Percentiles rank a stretch among this genome's conserved stretches.
phyloP scores from a whole-genome alignment of 805 yeast species.

The Wickerhamiella sergipiensis region DNA sequence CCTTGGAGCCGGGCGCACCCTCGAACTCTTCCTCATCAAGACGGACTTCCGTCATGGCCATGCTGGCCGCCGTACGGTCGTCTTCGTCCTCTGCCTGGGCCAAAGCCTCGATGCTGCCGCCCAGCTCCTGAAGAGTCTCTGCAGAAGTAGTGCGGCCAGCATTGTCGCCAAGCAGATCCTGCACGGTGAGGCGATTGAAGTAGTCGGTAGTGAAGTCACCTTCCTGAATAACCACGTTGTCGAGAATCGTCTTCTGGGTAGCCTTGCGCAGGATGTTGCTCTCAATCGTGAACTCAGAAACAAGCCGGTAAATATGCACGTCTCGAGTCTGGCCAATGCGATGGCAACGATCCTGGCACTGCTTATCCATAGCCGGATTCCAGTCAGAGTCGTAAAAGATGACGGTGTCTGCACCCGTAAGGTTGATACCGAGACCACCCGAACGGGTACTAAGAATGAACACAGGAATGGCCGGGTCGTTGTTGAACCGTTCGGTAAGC shows the following conservation, averaged over 20 bases:
- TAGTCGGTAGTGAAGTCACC: constrained; percentile 98
- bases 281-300: constrained; percentile 91
- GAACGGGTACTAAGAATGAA: constrained; percentile 91
- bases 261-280: constrained; percentile 89
- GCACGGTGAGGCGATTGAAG: constrained; percentile 73
- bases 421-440: constrained; percentile 94
- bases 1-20: constrained; percentile 26
- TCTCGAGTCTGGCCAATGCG: constrained; percentile 97
- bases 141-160: constrained; percentile 24
- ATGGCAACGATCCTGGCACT: constrained; percentile 98
- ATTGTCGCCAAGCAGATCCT: constrained; percentile 65
- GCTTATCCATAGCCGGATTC: constrained; percentile 99
- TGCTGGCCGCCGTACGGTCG: constrained; percentile 62
- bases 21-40: constrained; percentile 78
- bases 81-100: constrained; percentile 93
- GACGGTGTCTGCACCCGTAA: constrained; percentile 98
- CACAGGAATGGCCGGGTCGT: constrained; percentile 73
- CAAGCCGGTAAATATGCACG: constrained; percentile 92
- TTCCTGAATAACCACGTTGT: constrained; percentile 89
- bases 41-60: constrained; percentile 74
- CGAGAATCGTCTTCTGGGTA: constrained; percentile 84
- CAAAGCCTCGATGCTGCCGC: constrained; percentile 36
- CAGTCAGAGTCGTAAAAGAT: constrained; percentile 97
- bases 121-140: constrained; percentile 18
- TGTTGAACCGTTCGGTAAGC: constrained; percentile 82